Evolutionary conservation across 108 stramenopile species (phyloP).

Genomic region (Cyclotella distinguenda): DNA sequence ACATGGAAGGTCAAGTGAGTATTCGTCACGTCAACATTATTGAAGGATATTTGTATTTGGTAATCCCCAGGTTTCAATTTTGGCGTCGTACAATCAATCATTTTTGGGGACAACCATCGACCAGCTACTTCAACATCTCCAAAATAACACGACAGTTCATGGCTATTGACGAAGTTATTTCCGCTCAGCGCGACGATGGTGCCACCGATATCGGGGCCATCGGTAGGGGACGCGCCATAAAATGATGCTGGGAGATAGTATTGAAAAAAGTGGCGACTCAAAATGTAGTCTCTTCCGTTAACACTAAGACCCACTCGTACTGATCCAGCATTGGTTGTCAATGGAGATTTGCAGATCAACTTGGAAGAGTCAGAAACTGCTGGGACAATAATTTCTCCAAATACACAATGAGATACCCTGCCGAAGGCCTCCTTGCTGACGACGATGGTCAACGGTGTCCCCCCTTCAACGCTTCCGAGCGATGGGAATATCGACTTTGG

Average conservation of each 20-base stretch:
- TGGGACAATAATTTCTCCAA: slow-evolving; percentile 9
- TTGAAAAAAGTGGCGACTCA: slow-evolving; percentile 13
- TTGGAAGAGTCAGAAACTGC: neutral
- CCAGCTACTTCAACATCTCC: slow-evolving; percentile 15
- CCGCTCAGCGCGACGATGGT: slow-evolving; percentile 21
- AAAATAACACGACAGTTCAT: slow-evolving; percentile 14
- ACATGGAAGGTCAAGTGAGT: slow-evolving; percentile 14
- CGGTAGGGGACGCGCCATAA: slow-evolving; percentile 6
- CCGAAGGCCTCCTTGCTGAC: neutral
- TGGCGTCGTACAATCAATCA: slow-evolving; percentile 25
- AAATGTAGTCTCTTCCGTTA: slow-evolving; percentile 13
- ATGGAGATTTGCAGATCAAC: slow-evolving; percentile 13
- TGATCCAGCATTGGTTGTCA: neutral
- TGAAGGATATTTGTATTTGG: slow-evolving; percentile 27
- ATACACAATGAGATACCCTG: slow-evolving; percentile 15
- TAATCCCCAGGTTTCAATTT: slow-evolving; percentile 26
- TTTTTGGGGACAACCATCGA: slow-evolving; percentile 18
- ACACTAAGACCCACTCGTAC: slow-evolving; percentile 19
- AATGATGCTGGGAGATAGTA: slow-evolving; percentile 9
- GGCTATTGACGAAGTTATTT: slow-evolving; percentile 14
- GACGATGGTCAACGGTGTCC: slow-evolving; percentile 16
- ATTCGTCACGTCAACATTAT: slow-evolving; percentile 22
- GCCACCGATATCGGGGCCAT: slow-evolving; percentile 19
- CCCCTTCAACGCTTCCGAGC: slow-evolving; percentile 21
- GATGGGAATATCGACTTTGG: slow-evolving; percentile 11